Evolutionary conservation across 768 basidiomycete species (phyloP).

Genomic region (Tylopilus rubrobrunneus): DNA sequence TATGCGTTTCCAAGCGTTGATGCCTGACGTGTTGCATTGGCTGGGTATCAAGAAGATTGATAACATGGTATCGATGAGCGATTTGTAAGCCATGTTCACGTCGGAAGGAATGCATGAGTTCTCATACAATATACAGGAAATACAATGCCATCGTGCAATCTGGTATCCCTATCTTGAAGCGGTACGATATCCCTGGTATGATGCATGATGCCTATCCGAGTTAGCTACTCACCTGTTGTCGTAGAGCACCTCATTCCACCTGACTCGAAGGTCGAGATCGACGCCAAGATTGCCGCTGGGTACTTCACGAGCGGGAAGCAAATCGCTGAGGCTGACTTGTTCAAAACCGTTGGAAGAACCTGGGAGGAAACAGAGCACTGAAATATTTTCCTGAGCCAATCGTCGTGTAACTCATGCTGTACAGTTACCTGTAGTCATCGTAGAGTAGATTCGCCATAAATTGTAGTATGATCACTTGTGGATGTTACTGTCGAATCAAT

Average conservation of each 20-base stretch:
- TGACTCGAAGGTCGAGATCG: conserved; percentile 90
- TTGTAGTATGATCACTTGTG: no score
- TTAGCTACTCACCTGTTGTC: not conserved
- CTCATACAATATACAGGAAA: conserved; percentile 51
- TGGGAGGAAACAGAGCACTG: conserved; percentile 91
- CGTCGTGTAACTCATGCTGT: not conserved
- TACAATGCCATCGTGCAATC: conserved; percentile 90
- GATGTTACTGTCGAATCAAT: no score
- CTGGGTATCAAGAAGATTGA: conserved; percentile 87
- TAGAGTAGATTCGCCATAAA: not conserved
- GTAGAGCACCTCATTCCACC: conserved; percentile 83
- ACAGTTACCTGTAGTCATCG: not conserved
- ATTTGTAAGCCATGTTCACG: conserved; percentile 46
- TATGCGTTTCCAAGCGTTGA: conserved; percentile 90
- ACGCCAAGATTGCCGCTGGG: conserved; percentile 93
- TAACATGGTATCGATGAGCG: conserved; percentile 88
- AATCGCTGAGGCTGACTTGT: conserved; percentile 71
- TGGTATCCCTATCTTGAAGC: conserved; percentile 74
- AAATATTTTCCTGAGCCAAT: not conserved
- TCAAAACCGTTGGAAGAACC: conserved; percentile 81
- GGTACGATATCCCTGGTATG: conserved; percentile 85
- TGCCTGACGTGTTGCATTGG: conserved; percentile 98
- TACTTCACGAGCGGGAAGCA: conserved; percentile 84
- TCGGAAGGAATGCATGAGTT: not conserved
- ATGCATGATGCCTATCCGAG: not conserved